phyloP scores from a whole-genome alignment of 495 filamentous ascomycete genomes.

The Hypoxylon crocopeplum region DNA sequence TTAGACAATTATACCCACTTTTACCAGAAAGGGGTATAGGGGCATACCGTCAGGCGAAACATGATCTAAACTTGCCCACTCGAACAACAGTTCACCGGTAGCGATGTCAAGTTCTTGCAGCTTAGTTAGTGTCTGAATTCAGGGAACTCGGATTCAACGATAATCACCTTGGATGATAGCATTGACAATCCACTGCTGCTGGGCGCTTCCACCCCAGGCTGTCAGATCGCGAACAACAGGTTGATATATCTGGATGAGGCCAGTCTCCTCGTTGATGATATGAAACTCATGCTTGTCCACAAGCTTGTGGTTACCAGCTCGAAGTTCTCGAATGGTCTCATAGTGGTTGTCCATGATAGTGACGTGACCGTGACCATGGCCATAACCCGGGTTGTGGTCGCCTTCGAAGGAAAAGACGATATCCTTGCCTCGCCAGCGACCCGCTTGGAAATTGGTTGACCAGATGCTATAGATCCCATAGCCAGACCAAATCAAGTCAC shows the following conservation, averaged over 20 bases:
- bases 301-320: conserved; percentile 59
- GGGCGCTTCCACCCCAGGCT: conserved; percentile 44
- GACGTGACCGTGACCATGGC: conserved; percentile 60
- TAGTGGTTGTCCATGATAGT: conserved; percentile 61
- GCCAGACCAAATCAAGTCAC: conserved; percentile 63
- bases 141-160: neutral
- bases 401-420: conserved; percentile 62
- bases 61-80: conserved; percentile 47
- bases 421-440: conserved; percentile 58
- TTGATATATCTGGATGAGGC: conserved; percentile 59
- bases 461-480: conserved; percentile 63
- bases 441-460: conserved; percentile 52
- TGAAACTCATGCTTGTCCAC: conserved; percentile 63
- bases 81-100: conserved; percentile 48
- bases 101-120: conserved; percentile 45
- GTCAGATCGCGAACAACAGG: conserved; percentile 49
- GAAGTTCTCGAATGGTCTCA: conserved; percentile 60
- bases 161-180: conserved; percentile 57
- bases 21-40: neutral
- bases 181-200: conserved; percentile 60
- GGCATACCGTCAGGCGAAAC: conserved; percentile 51
- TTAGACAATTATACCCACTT: conserved; percentile 1
- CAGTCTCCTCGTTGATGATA: conserved; percentile 58
- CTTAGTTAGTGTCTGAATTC: conserved; percentile 16
- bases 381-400: conserved; percentile 60